Base-by-base conservation (phyloP, 345 rosid genomes). In the Lepidium didymum region DNA sequence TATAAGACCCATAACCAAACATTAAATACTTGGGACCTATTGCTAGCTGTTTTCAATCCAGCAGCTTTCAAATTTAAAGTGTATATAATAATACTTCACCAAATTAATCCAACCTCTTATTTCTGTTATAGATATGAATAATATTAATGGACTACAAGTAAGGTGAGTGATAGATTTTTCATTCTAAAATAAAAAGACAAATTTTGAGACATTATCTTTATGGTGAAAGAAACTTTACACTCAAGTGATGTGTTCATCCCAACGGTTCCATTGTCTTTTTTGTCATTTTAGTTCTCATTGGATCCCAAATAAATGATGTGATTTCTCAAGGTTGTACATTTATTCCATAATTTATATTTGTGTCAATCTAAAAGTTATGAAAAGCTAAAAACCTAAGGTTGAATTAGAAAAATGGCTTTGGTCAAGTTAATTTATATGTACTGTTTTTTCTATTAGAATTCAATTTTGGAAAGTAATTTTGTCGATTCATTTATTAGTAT, bases 41-140 rank as follows among this genome's bases (percentile, higher is more conserved):
- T 18, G 54, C 75, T 41, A 61, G 62, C 61, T 70, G 75, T 62
- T 70, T 61, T 51, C 10, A 69, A 19, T 53, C n/a, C 53, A 62
- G 3, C 45, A 38, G 45, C 68, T 61, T 52, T 52, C 75, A 52
- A 61, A 18, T 56, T 52, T 15, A 41, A 29, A 61, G 51, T 59
- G 27, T 53, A 34, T 52, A 44, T 40, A 7, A 61, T 40, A 5
- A 52, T 60, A 19, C 10, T 51, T 61, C 54, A 41, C 67, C 74
- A 59, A 51, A 33, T 19, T 41, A 19, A 7, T 46, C 42, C 58
- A 58, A 36, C 37, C 25, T 46, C 4, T 25, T 33, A 14, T 56
- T 25, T 62, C 8, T 13, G 0, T 29, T 46, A 18, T 6, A 5
- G 4, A 23, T 38, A 3, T 12, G 16, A 35, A 7, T 29, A 15